These are phyloP conservation scores for Quercus berberidifolia DNA, from an alignment of 306 rosid species.

Conservation along the genomic window DNA sequence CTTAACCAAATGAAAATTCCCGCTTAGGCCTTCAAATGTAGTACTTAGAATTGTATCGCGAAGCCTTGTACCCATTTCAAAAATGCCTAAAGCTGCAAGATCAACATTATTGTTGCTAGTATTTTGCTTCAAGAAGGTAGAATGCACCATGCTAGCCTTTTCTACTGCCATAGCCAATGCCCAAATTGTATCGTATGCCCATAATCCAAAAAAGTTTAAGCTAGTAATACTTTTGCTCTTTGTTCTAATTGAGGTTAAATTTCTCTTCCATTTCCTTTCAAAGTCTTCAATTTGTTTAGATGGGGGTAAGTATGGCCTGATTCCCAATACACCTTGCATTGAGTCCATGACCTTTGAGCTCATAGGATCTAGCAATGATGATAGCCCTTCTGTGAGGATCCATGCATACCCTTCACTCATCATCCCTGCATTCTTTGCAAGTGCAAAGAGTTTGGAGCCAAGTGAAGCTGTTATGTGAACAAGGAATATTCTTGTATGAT, in stretches of 20 bases:
- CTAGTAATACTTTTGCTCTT: neutral
- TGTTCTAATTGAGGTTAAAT: too few species aligned
- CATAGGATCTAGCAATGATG: too few species aligned
- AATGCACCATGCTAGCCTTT: neutral
- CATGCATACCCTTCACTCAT: too few species aligned
- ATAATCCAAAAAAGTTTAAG: neutral
- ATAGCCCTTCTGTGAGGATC: too few species aligned
- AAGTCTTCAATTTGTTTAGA: neutral
- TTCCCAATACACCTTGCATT: too few species aligned
- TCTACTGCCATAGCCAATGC: slow-evolving; percentile 31
- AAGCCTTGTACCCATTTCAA: neutral
- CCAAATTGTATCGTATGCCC: slow-evolving; percentile 41
- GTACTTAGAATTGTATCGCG: neutral
- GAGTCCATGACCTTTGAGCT: too few species aligned
- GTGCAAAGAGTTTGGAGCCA: too few species aligned
- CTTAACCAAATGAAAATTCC: slow-evolving; percentile 17
- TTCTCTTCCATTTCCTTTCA: neutral
- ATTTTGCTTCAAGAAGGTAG: neutral
- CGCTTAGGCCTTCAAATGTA: slow-evolving; percentile 21
- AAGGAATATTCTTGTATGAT: too few species aligned
- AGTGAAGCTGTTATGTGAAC: too few species aligned
- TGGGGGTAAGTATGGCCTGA: too few species aligned
- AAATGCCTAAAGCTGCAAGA: slow-evolving; percentile 1
- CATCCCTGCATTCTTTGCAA: too few species aligned
- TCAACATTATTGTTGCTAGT: neutral